A percentile compares a stretch with the other conserved stretches of the same genome.
phyloP scores from a whole-genome alignment of 2,329 filamentous ascomycete genomes.

The Helminthosporium solani region DNA sequence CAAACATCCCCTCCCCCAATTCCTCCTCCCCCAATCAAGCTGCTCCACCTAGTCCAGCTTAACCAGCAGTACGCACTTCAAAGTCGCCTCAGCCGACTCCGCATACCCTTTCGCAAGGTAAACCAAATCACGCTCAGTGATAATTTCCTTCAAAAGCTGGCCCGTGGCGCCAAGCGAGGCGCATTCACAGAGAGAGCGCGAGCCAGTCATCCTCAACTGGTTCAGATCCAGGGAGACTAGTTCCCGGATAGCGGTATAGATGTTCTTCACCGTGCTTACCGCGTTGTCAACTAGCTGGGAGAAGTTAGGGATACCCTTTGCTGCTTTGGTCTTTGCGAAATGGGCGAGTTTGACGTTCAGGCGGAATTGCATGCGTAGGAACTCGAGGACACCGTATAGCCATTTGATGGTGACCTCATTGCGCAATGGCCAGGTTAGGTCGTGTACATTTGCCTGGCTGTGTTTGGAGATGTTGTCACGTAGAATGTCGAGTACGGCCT shows the following conservation, averaged over 20 bases:
- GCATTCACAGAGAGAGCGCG: conserved; percentile 22
- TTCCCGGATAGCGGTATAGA: not conserved
- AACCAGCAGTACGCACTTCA: conserved; percentile 34
- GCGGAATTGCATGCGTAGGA: conserved; percentile 13
- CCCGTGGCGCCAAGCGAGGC: conserved; percentile 27
- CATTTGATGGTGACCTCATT: conserved; percentile 26
- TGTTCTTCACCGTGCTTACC: not conserved
- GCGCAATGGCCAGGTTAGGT: conserved; percentile 14
- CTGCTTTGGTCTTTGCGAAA: conserved; percentile 14
- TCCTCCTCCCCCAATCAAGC: not conserved
- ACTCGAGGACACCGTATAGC: conserved; percentile 28
- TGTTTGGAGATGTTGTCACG: not conserved
- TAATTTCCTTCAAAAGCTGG: conserved; percentile 16
- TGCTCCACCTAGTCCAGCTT: conserved; percentile 32
- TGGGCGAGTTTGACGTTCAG: conserved; percentile 19
- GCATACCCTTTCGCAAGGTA: conserved; percentile 32
- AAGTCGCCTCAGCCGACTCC: conserved; percentile 33
- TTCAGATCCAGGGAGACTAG: conserved; percentile 20
- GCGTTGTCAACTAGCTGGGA: conserved; percentile 10
- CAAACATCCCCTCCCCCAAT: too few relatives aligned
- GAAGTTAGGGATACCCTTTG: conserved; percentile 15
- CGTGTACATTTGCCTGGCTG: too few relatives aligned
- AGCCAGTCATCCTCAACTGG: conserved; percentile 21
- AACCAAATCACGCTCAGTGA: conserved; percentile 25
- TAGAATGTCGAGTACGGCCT: conserved; percentile 9